Evolutionary conservation across 768 basidiomycete genomes (phyloP), one percentile per base, ranked within the genome.

Genomic region (Phaeotremella skinneri): DNA sequence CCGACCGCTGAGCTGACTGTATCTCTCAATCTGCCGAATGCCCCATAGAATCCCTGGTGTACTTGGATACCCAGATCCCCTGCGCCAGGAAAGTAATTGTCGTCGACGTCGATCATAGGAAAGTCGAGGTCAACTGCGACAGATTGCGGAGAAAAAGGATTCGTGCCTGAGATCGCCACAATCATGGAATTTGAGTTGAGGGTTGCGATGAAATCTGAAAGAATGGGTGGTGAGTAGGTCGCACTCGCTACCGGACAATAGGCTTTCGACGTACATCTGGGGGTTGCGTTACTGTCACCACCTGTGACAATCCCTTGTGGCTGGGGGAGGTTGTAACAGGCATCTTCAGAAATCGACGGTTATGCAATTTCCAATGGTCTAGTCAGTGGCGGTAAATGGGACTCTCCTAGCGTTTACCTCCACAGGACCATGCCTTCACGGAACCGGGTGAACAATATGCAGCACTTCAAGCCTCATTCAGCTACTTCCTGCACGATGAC

Each of bases 121-220:
- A 50, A 50, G 26, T 58, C 56, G 4, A 50, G 17, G 26, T 58
- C 56, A n/a, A 58, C 25, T 20, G 17, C 21, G 56, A 58, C 27
- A 23, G 56, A 58, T 20, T 3, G 5, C 11, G 7, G 14, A 29
- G 21, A 25, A 3, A 49, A 21, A 23, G 31, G 20, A 34, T 58
- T 58, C 30, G 56, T 58, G 7, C 56, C 56, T 6, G 49, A 14
- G 9, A 58, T 32, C 9, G 56, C 20, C 13, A 58, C 49, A 4
- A 58, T 20, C 17, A 42, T 27, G 14, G 49, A 23, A 4, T 5
- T 16, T 30, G 16, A 3, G 4, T 43, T 17, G 7, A 49, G 27
- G 20, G 14, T 31, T 4, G 45, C 55, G 39, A 56, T 29, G 29
- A 29, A 49, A 27, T 27, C 55, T 56, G 30, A 4, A 5, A 26